These are phyloP conservation scores for Aechmea fasciata DNA, from an alignment of 176 grass and related monocot genomes.

Conservation along the genomic window DNA sequence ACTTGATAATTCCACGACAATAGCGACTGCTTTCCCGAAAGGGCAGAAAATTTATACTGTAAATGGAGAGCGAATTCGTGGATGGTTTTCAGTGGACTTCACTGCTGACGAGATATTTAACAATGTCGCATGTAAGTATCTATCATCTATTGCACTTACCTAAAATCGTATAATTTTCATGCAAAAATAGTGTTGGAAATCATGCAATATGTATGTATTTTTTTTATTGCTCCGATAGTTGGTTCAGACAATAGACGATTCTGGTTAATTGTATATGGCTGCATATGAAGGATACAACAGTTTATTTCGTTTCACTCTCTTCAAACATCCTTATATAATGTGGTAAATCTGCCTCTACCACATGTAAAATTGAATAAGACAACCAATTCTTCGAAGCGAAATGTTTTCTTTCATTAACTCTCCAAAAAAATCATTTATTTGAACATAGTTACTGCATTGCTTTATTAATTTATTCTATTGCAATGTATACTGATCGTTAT, in stretches of 20 bases:
- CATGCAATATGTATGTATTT: not conserved
- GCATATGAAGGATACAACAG: too few relatives aligned
- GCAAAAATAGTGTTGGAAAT: not conserved
- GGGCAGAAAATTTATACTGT: conserved; percentile 9
- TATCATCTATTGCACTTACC: conserved; percentile 2
- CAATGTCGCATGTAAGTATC: conserved; percentile 78
- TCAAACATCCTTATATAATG: too few relatives aligned
- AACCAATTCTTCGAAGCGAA: too few relatives aligned
- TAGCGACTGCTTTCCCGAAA: not conserved
- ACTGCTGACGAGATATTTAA: conserved; percentile 47
- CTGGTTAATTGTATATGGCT: too few relatives aligned
- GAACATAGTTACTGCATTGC: too few relatives aligned
- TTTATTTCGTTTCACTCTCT: too few relatives aligned
- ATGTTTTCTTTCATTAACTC: too few relatives aligned
- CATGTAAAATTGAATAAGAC: too few relatives aligned
- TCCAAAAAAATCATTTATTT: too few relatives aligned
- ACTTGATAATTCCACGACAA: conserved; percentile 20
- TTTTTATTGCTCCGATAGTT: not conserved
- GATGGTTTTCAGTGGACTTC: conserved; percentile 82
- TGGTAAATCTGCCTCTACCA: too few relatives aligned
- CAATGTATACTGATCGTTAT: conserved; percentile 9
- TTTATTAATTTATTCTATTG: conserved; percentile 17
- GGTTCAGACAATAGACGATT: too few relatives aligned
- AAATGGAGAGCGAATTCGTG: conserved; percentile 32
- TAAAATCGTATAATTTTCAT: conserved; percentile 2